Base-by-base conservation (phyloP, 2,329 filamentous ascomycete genomes). In the Aureobasidium sp. region DNA sequence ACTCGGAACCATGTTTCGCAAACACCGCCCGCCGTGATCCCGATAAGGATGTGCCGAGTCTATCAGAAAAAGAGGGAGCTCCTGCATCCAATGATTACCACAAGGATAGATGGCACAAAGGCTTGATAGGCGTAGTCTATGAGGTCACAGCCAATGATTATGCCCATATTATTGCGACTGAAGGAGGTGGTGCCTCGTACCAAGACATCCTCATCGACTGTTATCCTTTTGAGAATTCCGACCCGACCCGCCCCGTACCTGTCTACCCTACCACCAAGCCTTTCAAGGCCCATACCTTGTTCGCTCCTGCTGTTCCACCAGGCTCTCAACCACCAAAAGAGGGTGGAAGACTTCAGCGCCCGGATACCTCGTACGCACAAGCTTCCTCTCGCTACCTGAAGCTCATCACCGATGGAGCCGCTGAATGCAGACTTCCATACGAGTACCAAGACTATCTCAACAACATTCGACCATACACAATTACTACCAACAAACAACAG, bases 61-160 rank as follows among this genome's bases (percentile, higher is more conserved):
- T 72, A 39, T 52, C 63, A 39, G 50, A 56, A 20, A 51, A 60
- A 5, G 15, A 56, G 12, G 48, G 48, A 63, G 55, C 61, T 39
- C 50, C 68, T 34, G 69, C 71, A 61, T 12, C 37, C 13, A 26
- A 37, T 17, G 50, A 55, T 17, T 81, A 82, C 66, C 77, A 82
- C 68, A 83, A 84, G 69, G 78, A 82, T 59, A 77, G 76, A 60
- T 96, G 91, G 92, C 78, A 85, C 66, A 92, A 92, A 70, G 90
- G 90, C 5, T 82, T 99, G 2, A 84, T 97, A 44, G 94, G 94
- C 27, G 91, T 96, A 17, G 94, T 97, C 4, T 99, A 99, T 77
- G 92, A 97, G 77, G 90, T 97, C 34, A 96, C 92, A 0, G 78
- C 82, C 20, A 75, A 82, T 47, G 94, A 99, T 76, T 99, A 90